phyloP scores from a whole-genome alignment of 2,329 filamentous ascomycete genomes.

The Beauveria sp. region DNA sequence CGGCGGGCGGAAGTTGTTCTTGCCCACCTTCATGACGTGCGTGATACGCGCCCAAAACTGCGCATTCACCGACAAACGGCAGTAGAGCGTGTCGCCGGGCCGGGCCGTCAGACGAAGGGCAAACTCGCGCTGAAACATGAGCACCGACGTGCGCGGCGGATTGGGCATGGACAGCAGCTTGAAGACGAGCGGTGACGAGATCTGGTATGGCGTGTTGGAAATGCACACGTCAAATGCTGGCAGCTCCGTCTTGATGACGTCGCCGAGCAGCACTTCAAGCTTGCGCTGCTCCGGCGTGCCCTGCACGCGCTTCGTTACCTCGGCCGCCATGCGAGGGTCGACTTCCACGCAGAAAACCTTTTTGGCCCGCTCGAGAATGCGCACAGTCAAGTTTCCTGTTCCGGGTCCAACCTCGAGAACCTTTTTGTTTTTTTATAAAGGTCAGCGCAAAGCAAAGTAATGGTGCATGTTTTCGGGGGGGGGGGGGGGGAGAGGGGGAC shows the following conservation, averaged over 20 bases:
- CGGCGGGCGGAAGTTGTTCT: conserved; percentile 93
- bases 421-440: too few species aligned
- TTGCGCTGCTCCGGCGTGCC: conserved; percentile 77
- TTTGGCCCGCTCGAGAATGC: conserved; percentile 81
- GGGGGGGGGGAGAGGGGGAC: too few species aligned
- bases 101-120: conserved; percentile 82
- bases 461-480: too few species aligned
- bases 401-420: conserved; percentile 78
- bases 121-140: conserved; percentile 97
- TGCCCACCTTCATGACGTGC: conserved; percentile 87
- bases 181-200: conserved; percentile 87
- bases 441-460: too few species aligned
- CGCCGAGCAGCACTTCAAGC: conserved; percentile 80
- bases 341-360: conserved; percentile 79
- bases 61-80: conserved; percentile 81
- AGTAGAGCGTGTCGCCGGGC: conserved; percentile 83
- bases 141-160: conserved; percentile 73
- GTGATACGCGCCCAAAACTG: conserved; percentile 70
- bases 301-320: conserved; percentile 89
- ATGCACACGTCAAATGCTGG: conserved; percentile 77
- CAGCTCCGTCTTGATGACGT: conserved; percentile 76
- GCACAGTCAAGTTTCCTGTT: conserved; percentile 80
- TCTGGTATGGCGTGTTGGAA: conserved; percentile 62
- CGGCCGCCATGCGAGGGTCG: conserved; percentile 93
- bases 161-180: conserved; percentile 75